Conservation (phyloP, 352 stramenopile genomes). For the Ophiocytium majus region DNA sequence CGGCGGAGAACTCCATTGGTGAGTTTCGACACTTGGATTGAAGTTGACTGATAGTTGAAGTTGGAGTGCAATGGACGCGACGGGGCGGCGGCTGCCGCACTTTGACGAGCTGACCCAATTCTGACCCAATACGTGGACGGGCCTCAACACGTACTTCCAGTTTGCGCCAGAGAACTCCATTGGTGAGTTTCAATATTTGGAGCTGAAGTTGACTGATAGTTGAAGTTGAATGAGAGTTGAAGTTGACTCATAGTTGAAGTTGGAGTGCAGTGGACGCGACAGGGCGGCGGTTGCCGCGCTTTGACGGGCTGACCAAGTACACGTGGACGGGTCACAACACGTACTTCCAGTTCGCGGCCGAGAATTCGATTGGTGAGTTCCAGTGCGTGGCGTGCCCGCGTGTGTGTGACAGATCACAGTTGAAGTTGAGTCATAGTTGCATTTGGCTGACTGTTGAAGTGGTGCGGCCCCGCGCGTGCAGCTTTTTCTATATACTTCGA, state of each 20-base stretch:
- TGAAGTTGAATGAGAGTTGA: too few relatives aligned
- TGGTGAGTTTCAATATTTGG: too few relatives aligned
- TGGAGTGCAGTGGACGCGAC: not conserved
- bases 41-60: too few relatives aligned
- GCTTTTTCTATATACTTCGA: too few relatives aligned
- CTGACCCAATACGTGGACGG: slow-evolving; percentile 39
- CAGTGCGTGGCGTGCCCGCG: too few relatives aligned
- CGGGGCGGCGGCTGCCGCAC: not conserved
- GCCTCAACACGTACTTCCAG: too few relatives aligned
- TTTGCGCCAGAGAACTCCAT: slow-evolving; percentile 25
- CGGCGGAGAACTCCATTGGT: slow-evolving; percentile 14
- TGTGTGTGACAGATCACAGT: too few relatives aligned
- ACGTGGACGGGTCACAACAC: slow-evolving; percentile 52
- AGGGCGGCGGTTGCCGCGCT: not conserved
- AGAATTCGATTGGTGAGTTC: slow-evolving; percentile 16
- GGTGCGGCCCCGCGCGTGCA: too few relatives aligned
- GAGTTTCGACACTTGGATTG: too few relatives aligned
- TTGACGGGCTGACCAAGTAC: slow-evolving; percentile 41
- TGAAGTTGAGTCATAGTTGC: too few relatives aligned
- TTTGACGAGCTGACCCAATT: slow-evolving; percentile 36
- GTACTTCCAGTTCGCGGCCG: slow-evolving; percentile 51
- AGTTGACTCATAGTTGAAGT: too few relatives aligned
- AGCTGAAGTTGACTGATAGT: too few relatives aligned
- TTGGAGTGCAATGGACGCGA: not conserved
- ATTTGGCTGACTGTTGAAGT: not conserved